These are phyloP conservation scores for Pythium monospermum DNA, from an alignment of 352 stramenopile genomes.

Conservation along the genomic window DNA sequence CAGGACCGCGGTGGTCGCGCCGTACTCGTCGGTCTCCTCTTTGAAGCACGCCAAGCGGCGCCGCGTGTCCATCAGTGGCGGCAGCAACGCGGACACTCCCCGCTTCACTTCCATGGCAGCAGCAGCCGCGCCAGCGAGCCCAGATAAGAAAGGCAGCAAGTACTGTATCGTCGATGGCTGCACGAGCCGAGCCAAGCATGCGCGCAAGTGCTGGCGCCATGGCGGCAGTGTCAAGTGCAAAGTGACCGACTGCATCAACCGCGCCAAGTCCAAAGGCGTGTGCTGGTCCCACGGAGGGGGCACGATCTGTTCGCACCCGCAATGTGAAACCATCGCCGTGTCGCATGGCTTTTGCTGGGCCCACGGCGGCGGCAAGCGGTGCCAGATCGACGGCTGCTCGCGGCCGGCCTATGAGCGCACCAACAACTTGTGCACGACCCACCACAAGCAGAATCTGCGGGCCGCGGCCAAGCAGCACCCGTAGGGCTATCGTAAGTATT, in stretches of 20 bases:
- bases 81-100: too few species aligned
- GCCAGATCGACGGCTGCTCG: constrained; percentile 36
- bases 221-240: constrained; percentile 58
- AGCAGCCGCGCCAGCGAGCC: background rate
- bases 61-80: constrained; percentile 8
- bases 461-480: background rate
- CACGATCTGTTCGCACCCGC: constrained; percentile 39
- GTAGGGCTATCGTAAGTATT: background rate
- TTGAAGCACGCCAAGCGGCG: constrained; percentile 1
- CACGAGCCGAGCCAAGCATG: constrained; percentile 43
- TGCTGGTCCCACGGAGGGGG: constrained; percentile 62
- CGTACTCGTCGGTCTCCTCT: background rate
- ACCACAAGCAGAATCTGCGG: constrained; percentile 26
- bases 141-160: constrained; percentile 48
- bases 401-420: constrained; percentile 60
- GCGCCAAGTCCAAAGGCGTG: constrained; percentile 59
- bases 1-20: background rate
- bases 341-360: constrained; percentile 39
- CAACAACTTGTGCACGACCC: constrained; percentile 46
- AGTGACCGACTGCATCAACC: constrained; percentile 50
- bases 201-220: constrained; percentile 55
- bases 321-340: constrained; percentile 51
- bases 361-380: constrained; percentile 45
- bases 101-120: background rate
- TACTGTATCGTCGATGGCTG: constrained; percentile 47